Conservation (phyloP, 129 eudicot species). For the Helianthus annuus region HanXRQr2.0-SUNRISE NC_035447.2:2469369-2469868, state of each 20-base stretch:
- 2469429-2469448: too few relatives aligned
- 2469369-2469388: too few relatives aligned
- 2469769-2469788: neutral
- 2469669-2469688: slow-evolving; percentile 62
- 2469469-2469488: slow-evolving; percentile 73
- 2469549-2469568: slow-evolving; percentile 86
- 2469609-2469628: slow-evolving; percentile 72
- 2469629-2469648: slow-evolving; percentile 67
- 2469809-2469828: neutral
- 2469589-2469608: slow-evolving; percentile 53
- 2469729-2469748: neutral
- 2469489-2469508: slow-evolving; percentile 67
- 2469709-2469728: slow-evolving; percentile 65
- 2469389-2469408: too few relatives aligned
- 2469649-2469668: slow-evolving; percentile 62
- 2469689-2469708: slow-evolving; percentile 83
- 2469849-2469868: slow-evolving; percentile 75
- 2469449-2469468: neutral
- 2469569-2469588: slow-evolving; percentile 68
- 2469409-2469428: too few relatives aligned
- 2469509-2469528: slow-evolving; percentile 73
- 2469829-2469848: neutral
- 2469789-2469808: neutral
- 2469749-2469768: too few relatives aligned
- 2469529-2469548: slow-evolving; percentile 65